phyloP scores from a whole-genome alignment of 257 asterid species.

The Lycium barbarum region DNA sequence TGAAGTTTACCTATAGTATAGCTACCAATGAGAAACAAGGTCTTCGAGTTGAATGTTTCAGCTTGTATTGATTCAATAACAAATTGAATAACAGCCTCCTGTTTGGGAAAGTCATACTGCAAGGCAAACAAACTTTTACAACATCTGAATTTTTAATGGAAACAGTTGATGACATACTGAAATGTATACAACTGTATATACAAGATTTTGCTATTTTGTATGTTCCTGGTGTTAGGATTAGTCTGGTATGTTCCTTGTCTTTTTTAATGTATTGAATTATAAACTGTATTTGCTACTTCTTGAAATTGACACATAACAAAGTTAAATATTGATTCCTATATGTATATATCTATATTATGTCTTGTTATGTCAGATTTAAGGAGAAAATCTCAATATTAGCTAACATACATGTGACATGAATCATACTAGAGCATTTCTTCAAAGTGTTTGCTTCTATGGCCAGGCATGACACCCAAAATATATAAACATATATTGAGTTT shows the following conservation, averaged over 20 bases:
- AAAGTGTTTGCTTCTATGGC: constrained; percentile 1
- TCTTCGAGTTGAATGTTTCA: constrained; percentile 86
- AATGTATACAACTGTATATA: neutral
- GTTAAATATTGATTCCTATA: neutral
- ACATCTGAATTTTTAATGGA: neutral
- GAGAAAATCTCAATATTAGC: neutral
- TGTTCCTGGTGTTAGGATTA: neutral
- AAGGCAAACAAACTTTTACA: constrained; percentile 29
- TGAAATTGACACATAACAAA: neutral
- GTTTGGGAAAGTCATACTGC: constrained; percentile 98
- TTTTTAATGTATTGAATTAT: neutral
- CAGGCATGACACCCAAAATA: constrained; percentile 1
- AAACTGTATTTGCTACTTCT: constrained; percentile 10
- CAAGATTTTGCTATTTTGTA: neutral
- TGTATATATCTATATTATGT: neutral
- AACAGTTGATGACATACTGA: constrained; percentile 7
- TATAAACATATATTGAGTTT: neutral
- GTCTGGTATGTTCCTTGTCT: neutral
- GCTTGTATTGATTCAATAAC: constrained; percentile 98
- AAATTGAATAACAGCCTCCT: constrained; percentile 85
- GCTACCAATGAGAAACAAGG: constrained; percentile 94
- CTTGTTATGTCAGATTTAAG: constrained; percentile 6
- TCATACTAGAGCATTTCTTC: neutral
- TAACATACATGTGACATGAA: neutral
- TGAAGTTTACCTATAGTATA: constrained; percentile 79